Evolutionary conservation across 371 early-diverging fungal genomes (phyloP).

Genomic region (Syncephalastrum racemosum): DNA sequence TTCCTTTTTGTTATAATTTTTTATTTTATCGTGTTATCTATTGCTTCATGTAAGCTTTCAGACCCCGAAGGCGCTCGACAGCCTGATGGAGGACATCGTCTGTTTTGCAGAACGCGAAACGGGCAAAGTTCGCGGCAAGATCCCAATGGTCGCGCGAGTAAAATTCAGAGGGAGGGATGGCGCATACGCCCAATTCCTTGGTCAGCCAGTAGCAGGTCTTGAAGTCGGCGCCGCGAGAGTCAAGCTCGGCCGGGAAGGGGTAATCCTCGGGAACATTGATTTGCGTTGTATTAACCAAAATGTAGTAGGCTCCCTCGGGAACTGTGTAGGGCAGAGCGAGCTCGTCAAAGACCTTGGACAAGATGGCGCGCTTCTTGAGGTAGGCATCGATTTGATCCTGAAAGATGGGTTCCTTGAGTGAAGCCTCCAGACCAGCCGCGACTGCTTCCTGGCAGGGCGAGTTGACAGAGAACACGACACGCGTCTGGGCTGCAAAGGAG

Average conservation of each 20-base stretch:
- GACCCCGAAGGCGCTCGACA: constrained; percentile 62
- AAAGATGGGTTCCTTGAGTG: constrained; percentile 66
- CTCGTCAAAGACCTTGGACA: constrained; percentile 71
- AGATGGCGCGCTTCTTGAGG: constrained; percentile 68
- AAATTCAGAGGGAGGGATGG: constrained; percentile 93
- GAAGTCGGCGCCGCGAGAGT: constrained; percentile 72
- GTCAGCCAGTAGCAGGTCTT: constrained; percentile 87
- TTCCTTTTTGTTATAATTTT: constrained; percentile 5
- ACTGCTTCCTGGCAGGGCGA: constrained; percentile 93
- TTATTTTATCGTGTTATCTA: constrained; percentile 1
- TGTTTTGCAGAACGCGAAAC: constrained; percentile 95
- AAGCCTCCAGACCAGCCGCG: constrained; percentile 75
- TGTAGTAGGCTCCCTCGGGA: constrained; percentile 94
- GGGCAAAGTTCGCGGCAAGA: constrained; percentile 75
- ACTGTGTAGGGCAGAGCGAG: constrained; percentile 77
- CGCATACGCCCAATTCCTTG: constrained; percentile 87
- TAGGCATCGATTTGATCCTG: constrained; percentile 69
- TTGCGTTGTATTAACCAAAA: constrained; percentile 80
- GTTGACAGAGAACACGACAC: constrained; percentile 86
- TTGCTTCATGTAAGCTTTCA: constrained; percentile 59
- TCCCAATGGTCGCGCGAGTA: constrained; percentile 72
- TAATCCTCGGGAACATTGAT: constrained; percentile 68
- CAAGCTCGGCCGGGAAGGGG: constrained; percentile 61
- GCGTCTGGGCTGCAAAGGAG: constrained; percentile 86
- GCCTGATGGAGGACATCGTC: constrained; percentile 83